Evolutionary conservation across 2,329 filamentous ascomycete species (phyloP), one percentile per base, ranked within the genome.

Genomic region (Colletotrichum liaoningense): DNA sequence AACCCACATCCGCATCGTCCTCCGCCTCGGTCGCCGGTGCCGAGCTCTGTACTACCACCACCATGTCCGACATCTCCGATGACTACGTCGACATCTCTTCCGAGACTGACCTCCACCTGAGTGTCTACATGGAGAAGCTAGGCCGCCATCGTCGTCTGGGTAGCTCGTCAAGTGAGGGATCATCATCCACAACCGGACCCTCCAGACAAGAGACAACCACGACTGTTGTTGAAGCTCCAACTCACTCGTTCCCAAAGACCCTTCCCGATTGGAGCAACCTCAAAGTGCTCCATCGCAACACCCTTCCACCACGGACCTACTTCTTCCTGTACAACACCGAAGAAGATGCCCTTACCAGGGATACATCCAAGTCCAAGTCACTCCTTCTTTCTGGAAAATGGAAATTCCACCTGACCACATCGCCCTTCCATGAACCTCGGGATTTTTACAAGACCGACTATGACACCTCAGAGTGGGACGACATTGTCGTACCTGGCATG

Each of bases 401-500:
- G 89, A 85, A 86, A 22, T 90, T 91, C 73, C 79, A 87, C 72
- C 81, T 87, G 63, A 83, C 86, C 24, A 76, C 81, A 3, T 84
- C 85, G 2, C 88, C 87, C 7, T 82, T 86, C 67, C 79, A 84
- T 49, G 87, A 86, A 0, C 86, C 87, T 0, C 76, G 75, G 5
- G 78, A 82, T 56, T 87, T 87, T 69, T 81, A 83, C 73, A 70
- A 80, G 33, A 72, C 77, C 33, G 76, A 74, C 38, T 86, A 83
- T 68, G 81, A 85, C 67, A 78, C 82, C 11, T 77, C 79, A 0
- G 75, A 54, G 46, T 89, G 88, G 89, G 80, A 81, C 26, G 82
- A 88, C 49, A 89, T 93, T 49, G 77, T 84, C 7, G 92, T 94
- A 0, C 93, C 92, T 0, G 90, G 91, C 16, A 90, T 91, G 84